These are phyloP conservation scores for Penicillium canescens DNA, from an alignment of 495 filamentous ascomycete genomes.

Conservation along the genomic window DNA sequence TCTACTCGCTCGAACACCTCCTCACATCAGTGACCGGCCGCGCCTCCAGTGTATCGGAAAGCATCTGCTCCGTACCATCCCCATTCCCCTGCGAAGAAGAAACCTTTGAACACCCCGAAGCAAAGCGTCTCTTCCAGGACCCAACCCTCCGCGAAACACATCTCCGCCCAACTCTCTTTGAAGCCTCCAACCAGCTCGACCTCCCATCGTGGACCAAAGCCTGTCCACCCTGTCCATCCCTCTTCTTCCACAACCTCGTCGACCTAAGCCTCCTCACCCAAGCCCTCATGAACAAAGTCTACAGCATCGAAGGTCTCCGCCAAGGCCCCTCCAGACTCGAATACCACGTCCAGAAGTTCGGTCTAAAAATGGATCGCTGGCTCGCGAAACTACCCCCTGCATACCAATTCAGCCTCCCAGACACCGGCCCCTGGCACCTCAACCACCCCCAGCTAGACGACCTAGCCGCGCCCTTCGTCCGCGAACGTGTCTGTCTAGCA, in stretches of 20 bases:
- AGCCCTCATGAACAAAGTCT: slow-evolving; percentile 52
- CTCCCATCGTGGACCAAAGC: slow-evolving; percentile 20
- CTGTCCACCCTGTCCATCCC: slow-evolving; percentile 34
- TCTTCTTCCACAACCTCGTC: slow-evolving; percentile 47
- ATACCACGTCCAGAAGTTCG: slow-evolving; percentile 46
- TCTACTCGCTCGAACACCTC: slow-evolving; percentile 58
- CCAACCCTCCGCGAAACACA: slow-evolving; percentile 14
- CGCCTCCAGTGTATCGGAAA: slow-evolving; percentile 54
- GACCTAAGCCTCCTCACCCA: slow-evolving; percentile 53
- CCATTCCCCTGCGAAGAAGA: slow-evolving; percentile 58
- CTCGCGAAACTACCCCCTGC: slow-evolving; percentile 40
- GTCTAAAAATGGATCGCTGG: slow-evolving; percentile 52
- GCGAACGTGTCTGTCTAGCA: slow-evolving; percentile 41
- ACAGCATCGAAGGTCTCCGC: slow-evolving; percentile 54
- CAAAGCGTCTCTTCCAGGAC: slow-evolving; percentile 24
- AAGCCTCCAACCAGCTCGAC: slow-evolving; percentile 13
- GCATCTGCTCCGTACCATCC: slow-evolving; percentile 52
- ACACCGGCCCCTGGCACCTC: slow-evolving; percentile 17
- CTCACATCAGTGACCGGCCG: slow-evolving; percentile 62
- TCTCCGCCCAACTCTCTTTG: slow-evolving; percentile 35
- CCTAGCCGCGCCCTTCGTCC: slow-evolving; percentile 12
- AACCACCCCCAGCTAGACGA: slow-evolving; percentile 15
- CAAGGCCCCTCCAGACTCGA: slow-evolving; percentile 53
- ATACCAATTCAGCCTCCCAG: slow-evolving; percentile 46
- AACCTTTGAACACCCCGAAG: slow-evolving; percentile 21